Evolutionary conservation across 1,284 basidiomycete species (phyloP), one percentile per base, ranked within the genome.

Genomic region (Agaricales sp.): DNA sequence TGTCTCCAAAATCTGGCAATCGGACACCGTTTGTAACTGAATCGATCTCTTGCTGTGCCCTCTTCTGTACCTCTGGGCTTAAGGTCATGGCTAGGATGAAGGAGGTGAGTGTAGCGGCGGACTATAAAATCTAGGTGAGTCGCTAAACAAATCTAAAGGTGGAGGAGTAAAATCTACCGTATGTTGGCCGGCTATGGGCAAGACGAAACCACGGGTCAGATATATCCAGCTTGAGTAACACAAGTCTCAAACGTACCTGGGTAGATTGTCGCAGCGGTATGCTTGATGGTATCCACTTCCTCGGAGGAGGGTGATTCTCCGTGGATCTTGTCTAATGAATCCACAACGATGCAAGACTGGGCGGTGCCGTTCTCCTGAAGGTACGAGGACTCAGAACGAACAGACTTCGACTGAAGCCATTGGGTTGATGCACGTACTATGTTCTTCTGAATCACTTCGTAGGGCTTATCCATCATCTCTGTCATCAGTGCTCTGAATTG

Each of bases 1-100:
- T 52, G 53, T 75, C 73, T 2, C 54, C 59, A 16, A 71, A 59
- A 0, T 56, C 62, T 1, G 74, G 74, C 6, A 74, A 56, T 23
- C 71, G 58, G 22, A 65, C 60, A 4, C 43, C 45, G 3, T 69
- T 69, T 51, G 73, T 56, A 21, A 73, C 65, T 2, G 58, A 38
- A 53, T 72, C 70, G 19, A 74, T 59, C 51, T 74, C 69, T 11
- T 60, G 62, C 51, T 71, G 71, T 0, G 69, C 71, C 43, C 64
- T 67, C 47, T 56, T 61, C 51, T 68, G 67, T 4, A 65, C 59
- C n/a, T 71, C 69, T 13, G 67, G 71, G 48, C 63, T 59, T n/a
- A 72, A 58, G 8, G 68, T 61, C 67, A 72, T 69, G 0, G 70
- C 68, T 20, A 73, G 58, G 53, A 67, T 66, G 54, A 69, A 65